Percentiles rank a stretch among this genome's conserved stretches.
Conservation (phyloP, 169 alveolate species). For the Theileria annulata region DNA sequence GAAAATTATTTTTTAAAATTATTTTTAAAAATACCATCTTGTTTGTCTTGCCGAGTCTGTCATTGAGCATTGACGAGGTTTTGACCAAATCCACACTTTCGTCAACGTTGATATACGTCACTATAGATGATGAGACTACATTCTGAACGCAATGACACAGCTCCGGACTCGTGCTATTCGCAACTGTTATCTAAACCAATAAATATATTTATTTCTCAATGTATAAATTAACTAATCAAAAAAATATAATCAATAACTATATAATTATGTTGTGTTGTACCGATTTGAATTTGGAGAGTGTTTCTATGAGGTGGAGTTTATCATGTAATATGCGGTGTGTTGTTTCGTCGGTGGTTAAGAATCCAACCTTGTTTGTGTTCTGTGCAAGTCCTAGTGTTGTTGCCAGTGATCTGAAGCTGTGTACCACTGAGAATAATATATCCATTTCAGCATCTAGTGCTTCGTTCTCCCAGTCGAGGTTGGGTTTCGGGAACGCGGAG, state of each 20-base stretch:
- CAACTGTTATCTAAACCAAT: slow-evolving; percentile 31
- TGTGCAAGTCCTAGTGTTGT: slow-evolving; percentile 78
- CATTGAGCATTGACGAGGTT: slow-evolving; percentile 55
- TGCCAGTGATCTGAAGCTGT: slow-evolving; percentile 72
- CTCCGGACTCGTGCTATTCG: slow-evolving; percentile 17
- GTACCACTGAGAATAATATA: slow-evolving; percentile 67
- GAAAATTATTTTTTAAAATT: slow-evolving; percentile 6
- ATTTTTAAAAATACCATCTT: slow-evolving; percentile 31
- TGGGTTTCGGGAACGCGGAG: slow-evolving; percentile 62
- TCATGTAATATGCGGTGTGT: slow-evolving; percentile 47
- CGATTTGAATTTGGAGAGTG: slow-evolving; percentile 57
- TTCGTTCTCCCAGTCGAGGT: slow-evolving; percentile 51
- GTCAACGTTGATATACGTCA: slow-evolving; percentile 53
- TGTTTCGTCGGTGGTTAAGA: slow-evolving; percentile 56
- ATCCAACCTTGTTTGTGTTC: slow-evolving; percentile 67
- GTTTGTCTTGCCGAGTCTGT: slow-evolving; percentile 30
- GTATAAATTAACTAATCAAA: not conserved
- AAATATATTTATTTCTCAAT: not conserved
- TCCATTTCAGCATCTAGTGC: slow-evolving; percentile 53
- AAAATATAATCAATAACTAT: not conserved
- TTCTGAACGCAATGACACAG: slow-evolving; percentile 57
- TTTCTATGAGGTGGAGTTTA: slow-evolving; percentile 62
- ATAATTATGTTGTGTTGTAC: slow-evolving; percentile 1
- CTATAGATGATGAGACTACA: slow-evolving; percentile 25
- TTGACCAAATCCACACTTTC: slow-evolving; percentile 52